Evolutionary conservation across 495 filamentous ascomycete genomes (phyloP).

Genomic region (Aspergillus nidulans): DNA sequence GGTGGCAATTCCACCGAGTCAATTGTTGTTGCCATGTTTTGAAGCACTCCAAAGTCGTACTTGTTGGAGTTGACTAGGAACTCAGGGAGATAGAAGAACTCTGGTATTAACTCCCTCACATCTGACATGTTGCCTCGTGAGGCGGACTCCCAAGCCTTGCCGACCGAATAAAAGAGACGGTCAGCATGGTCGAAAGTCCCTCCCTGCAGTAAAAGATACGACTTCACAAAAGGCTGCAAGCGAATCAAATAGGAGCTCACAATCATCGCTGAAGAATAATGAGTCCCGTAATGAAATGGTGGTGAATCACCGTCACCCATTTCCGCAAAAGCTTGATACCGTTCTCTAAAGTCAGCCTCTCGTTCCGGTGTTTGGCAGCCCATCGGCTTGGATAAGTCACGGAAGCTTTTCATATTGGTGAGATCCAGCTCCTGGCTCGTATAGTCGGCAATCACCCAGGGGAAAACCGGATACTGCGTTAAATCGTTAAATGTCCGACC

Average conservation of each 20-base stretch:
- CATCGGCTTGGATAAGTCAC: conserved; percentile 94
- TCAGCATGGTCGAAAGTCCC: conserved; percentile 97
- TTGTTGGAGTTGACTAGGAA: conserved; percentile 87
- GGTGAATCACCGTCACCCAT: conserved; percentile 75
- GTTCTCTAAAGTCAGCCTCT: conserved; percentile 70
- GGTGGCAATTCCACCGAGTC: conserved; percentile 83
- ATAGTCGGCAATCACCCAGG: conserved; percentile 95
- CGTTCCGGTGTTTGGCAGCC: conserved; percentile 79
- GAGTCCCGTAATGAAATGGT: conserved; percentile 95
- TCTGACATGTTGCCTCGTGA: conserved; percentile 88
- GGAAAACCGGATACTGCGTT: conserved; percentile 97
- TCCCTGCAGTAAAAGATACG: conserved; percentile 93
- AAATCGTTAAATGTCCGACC: conserved; percentile 96
- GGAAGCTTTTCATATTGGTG: conserved; percentile 74
- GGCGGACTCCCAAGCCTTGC: conserved; percentile 85
- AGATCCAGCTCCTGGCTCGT: conserved; percentile 93
- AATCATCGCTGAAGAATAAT: conserved; percentile 99
- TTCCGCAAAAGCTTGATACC: conserved; percentile 84
- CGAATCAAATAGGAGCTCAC: conserved; percentile 94
- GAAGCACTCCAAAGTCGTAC: conserved; percentile 86
- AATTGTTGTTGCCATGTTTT: conserved; percentile 72
- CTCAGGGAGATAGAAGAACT: conserved; percentile 95
- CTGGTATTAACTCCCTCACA: conserved; percentile 88
- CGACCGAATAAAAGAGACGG: conserved; percentile 88
- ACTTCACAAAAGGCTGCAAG: conserved; percentile 91